A percentile compares a stretch with the other conserved stretches of the same genome.
Conservation (phyloP, 2,329 filamentous ascomycete species). For the Aspergillus terreus region DNA sequence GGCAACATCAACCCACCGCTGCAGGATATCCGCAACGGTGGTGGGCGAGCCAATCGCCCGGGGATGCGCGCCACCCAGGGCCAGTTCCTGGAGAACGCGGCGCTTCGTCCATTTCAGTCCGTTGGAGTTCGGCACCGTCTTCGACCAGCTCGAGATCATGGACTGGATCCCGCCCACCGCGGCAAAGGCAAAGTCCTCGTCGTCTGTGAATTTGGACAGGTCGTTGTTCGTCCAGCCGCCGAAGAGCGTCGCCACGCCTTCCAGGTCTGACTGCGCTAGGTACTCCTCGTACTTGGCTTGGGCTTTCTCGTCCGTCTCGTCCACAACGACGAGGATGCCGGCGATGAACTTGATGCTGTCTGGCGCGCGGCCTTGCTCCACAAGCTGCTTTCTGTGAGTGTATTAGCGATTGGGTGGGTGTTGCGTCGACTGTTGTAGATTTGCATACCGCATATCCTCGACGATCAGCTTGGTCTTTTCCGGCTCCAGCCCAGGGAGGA, state of each 20-base stretch:
- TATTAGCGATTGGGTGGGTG: slow-evolving; percentile 10
- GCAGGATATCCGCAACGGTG: slow-evolving; percentile 26
- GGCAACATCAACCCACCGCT: slow-evolving; percentile 20
- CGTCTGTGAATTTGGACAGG: slow-evolving; percentile 37
- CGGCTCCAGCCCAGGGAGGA: slow-evolving; percentile 38
- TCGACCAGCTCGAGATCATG: slow-evolving; percentile 40
- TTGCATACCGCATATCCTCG: slow-evolving; percentile 31
- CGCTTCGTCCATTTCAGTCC: slow-evolving; percentile 32
- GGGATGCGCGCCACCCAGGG: slow-evolving; percentile 7
- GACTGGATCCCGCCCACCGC: slow-evolving; percentile 38
- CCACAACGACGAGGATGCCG: slow-evolving; percentile 40
- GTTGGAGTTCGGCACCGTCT: slow-evolving; percentile 36
- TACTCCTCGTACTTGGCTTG: slow-evolving; percentile 38
- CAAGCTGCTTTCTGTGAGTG: background rate
- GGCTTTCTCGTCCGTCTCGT: slow-evolving; percentile 38
- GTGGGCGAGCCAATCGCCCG: slow-evolving; percentile 4
- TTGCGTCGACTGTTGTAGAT: too few species aligned
- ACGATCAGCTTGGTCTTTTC: slow-evolving; percentile 34
- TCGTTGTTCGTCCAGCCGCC: slow-evolving; percentile 41
- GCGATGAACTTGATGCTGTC: slow-evolving; percentile 37
- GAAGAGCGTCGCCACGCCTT: slow-evolving; percentile 39
- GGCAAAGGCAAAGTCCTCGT: slow-evolving; percentile 43
- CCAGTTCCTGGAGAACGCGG: slow-evolving; percentile 22
- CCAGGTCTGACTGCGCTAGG: slow-evolving; percentile 36
- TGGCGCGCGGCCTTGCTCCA: slow-evolving; percentile 31